Conservation (phyloP, 768 basidiomycete species). For the Tephrocybe sp. region DNA sequence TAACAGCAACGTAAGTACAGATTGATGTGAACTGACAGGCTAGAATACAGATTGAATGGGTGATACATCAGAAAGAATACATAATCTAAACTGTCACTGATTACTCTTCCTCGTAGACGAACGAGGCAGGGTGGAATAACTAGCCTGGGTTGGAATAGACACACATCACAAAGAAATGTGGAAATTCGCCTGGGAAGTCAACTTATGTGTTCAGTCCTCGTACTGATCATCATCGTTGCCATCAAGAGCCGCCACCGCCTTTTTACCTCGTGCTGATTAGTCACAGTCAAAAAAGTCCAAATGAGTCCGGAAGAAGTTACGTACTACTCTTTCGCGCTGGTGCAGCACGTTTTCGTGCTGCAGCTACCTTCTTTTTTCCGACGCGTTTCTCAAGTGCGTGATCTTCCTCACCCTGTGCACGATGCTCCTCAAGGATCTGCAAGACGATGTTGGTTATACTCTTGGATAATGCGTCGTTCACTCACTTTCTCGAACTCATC, state of each 20-base stretch:
- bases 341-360: slow-evolving; percentile 54
- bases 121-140: too few relatives aligned
- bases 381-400: slow-evolving; percentile 87
- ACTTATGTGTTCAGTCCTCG: too few relatives aligned
- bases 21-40: too few relatives aligned
- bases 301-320: neutral
- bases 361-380: slow-evolving; percentile 79
- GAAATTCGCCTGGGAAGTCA: too few relatives aligned
- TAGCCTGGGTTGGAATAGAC: too few relatives aligned
- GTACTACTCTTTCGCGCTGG: slow-evolving; percentile 45
- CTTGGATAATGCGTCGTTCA: neutral
- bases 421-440: slow-evolving; percentile 84
- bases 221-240: slow-evolving; percentile 19
- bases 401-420: slow-evolving; percentile 86
- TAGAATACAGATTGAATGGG: too few relatives aligned
- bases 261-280: slow-evolving; percentile 15
- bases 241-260: slow-evolving; percentile 4
- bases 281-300: neutral
- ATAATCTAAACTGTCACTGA: too few relatives aligned
- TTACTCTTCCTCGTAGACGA: too few relatives aligned
- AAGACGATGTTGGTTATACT: neutral
- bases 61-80: too few relatives aligned
- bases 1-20: too few relatives aligned
- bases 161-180: too few relatives aligned
- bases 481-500: slow-evolving; percentile 90